These are phyloP conservation scores for Ceratopteris richardii DNA, from an alignment of 75 land plant species.

Conservation along the genomic window DNA sequence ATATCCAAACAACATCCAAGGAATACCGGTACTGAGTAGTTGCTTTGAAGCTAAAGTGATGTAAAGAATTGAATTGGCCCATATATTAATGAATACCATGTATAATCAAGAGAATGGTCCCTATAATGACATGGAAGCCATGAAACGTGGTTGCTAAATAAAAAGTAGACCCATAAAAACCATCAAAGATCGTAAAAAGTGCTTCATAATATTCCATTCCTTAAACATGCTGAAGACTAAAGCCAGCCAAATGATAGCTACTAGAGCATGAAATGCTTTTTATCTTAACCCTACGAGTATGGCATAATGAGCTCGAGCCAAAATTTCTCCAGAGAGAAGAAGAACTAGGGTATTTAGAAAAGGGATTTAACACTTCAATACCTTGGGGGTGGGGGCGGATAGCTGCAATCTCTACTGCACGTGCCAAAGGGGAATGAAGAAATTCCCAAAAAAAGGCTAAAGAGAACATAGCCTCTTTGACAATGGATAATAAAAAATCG, in stretches of 20 bases:
- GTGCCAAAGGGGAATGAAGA: conserved; percentile 10
- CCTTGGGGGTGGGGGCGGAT: conserved; percentile 11
- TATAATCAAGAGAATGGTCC: conserved; percentile 6
- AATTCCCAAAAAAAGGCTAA: conserved; percentile 4
- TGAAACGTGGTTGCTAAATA: background rate
- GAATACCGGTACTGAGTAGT: conserved; percentile 17
- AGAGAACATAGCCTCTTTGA: conserved; percentile 8
- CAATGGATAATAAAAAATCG: conserved; percentile 13
- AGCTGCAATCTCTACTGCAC: conserved; percentile 9
- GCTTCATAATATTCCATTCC: background rate
- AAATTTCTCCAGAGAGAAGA: conserved; percentile 7
- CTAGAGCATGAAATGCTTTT: conserved; percentile 5
- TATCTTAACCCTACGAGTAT: conserved; percentile 3
- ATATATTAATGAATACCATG: conserved; percentile 13
- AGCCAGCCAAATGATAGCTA: conserved; percentile 6
- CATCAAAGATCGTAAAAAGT: background rate
- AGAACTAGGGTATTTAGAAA: conserved; percentile 13
- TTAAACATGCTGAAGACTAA: background rate
- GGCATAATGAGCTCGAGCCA: conserved; percentile 14
- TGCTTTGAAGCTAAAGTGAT: conserved; percentile 28
- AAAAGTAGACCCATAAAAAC: conserved; percentile 8
- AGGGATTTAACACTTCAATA: conserved; percentile 15
- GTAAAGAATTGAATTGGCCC: conserved; percentile 13
- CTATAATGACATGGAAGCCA: conserved; percentile 12
- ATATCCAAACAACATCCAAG: conserved; percentile 13